Percentiles rank a stretch among this genome's conserved stretches.
Conservation (phyloP, 129 eudicot genomes). For the Glebionis coronaria region DNA sequence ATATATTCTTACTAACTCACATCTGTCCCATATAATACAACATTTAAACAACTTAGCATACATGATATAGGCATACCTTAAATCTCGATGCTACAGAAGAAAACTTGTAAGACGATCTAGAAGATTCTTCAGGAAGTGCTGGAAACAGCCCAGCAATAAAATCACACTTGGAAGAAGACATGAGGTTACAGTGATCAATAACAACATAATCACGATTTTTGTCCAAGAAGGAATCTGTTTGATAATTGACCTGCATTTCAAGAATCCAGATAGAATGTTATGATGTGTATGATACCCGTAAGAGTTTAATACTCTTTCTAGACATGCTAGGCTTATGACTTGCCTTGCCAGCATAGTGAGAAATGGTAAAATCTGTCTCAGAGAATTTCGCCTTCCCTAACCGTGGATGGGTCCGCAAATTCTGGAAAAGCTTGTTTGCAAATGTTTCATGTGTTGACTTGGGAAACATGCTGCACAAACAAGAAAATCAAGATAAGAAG, state of each 20-base stretch:
- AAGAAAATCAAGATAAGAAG: constrained; percentile 27
- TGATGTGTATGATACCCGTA: constrained; percentile 3
- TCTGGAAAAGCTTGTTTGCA: constrained; percentile 89
- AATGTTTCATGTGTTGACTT: constrained; percentile 96
- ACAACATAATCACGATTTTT: constrained; percentile 96
- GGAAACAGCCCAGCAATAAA: constrained; percentile 86
- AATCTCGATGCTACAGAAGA: constrained; percentile 96
- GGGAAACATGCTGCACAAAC: constrained; percentile 90
- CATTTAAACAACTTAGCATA: background rate
- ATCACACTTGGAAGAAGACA: constrained; percentile 81
- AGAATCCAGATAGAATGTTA: constrained; percentile 18
- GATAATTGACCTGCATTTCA: constrained; percentile 76
- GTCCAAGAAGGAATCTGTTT: constrained; percentile 80
- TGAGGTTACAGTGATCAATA: constrained; percentile 75
- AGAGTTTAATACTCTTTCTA: background rate
- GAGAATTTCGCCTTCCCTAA: constrained; percentile 79
- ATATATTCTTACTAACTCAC: too few species aligned
- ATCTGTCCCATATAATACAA: too few species aligned
- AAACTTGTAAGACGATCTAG: constrained; percentile 92
- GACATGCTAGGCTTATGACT: constrained; percentile 20
- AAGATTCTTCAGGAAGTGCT: constrained; percentile 74
- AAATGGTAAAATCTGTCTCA: constrained; percentile 29
- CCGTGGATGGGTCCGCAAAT: constrained; percentile 72
- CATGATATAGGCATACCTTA: constrained; percentile 54
- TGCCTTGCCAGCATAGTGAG: constrained; percentile 99